These are phyloP conservation scores for Graphiopsis chlorocephala DNA, from an alignment of 2,329 filamentous ascomycete species.

Conservation along the genomic window DNA sequence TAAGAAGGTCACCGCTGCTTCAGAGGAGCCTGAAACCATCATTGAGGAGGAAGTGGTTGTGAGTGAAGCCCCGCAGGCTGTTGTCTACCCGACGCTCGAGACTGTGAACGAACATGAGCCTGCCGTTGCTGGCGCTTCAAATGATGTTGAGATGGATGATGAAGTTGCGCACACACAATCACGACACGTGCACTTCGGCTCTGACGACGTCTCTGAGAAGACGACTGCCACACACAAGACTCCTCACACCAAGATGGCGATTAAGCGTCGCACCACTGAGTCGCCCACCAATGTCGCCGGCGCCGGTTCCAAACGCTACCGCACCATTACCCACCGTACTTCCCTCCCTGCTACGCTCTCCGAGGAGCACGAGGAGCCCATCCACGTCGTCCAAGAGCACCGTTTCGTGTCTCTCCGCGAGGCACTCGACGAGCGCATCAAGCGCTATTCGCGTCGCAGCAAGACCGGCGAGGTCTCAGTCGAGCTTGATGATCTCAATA, in stretches of 20 bases:
- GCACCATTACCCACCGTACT: slow-evolving; percentile 28
- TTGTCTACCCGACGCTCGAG: slow-evolving; percentile 9
- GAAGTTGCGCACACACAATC: slow-evolving; percentile 17
- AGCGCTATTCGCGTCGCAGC: slow-evolving; percentile 38
- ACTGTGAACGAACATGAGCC: slow-evolving; percentile 14
- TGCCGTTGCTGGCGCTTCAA: slow-evolving; percentile 18
- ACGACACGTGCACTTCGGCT: slow-evolving; percentile 33
- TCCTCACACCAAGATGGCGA: slow-evolving; percentile 30
- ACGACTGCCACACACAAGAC: slow-evolving; percentile 34
- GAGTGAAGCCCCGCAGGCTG: slow-evolving; percentile 6
- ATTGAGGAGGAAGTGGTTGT: slow-evolving; percentile 26
- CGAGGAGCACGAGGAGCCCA: slow-evolving; percentile 21
- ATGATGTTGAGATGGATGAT: slow-evolving; percentile 18
- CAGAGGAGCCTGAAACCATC: slow-evolving; percentile 27
- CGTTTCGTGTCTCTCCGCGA: slow-evolving; percentile 32
- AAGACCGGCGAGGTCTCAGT: slow-evolving; percentile 37
- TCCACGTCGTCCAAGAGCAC: slow-evolving; percentile 27
- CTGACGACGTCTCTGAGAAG: slow-evolving; percentile 20
- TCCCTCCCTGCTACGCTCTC: slow-evolving; percentile 32
- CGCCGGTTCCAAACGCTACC: slow-evolving; percentile 21
- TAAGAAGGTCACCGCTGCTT: slow-evolving; percentile 22
- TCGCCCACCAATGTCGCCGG: slow-evolving; percentile 24
- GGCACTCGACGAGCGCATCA: slow-evolving; percentile 33
- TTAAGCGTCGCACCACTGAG: slow-evolving; percentile 33
- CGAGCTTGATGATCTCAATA: slow-evolving; percentile 25